Base-by-base conservation (phyloP, 1,139 yeast genomes). In the Suhomyces terraborum region DNA sequence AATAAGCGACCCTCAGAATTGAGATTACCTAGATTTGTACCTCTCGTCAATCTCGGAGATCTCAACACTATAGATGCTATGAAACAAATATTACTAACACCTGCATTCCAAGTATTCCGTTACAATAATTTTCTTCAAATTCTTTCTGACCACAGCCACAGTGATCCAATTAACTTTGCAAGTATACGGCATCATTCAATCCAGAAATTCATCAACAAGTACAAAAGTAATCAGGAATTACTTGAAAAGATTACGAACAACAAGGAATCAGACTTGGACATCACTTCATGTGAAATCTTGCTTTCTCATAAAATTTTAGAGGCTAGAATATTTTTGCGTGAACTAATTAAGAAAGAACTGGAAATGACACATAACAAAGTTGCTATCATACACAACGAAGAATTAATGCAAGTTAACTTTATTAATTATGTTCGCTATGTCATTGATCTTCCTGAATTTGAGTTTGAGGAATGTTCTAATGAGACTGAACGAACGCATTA, bases 91-190 rank as follows among this genome's bases (percentile, higher is more conserved):
- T 55, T 70, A 19, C 46, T 52, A 14, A 52, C 64, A 4, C 74
- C 75, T 1, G 49, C 58, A 2, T 67, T 62, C 42, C 70, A 66
- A 42, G 45, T 60, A 4, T 59, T 63, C 45, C 51, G 75, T n/a
- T 73, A 56, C 47, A 58, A 62, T 38, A 60, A 58, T 37, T 72
- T 66, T 46, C 56, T 71, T 12, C 68, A 65, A 22, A 55, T 65
- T 18, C 41, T 70, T 20, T 47, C 59, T 18, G 68, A 60, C 9
- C 67, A 66, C 41, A 75, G 66, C 39, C 50, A 53, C 16, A 59
- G 60, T 36, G 77, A 72, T 48, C 70, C 77, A 0, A 57, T 69
- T n/a, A 69, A 63, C 45, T 71, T 71, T 54, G 72, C 75, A 13
- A 61, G 53, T 27, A 61, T 68, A n/a, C 50, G 78, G 21, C 60